Conservation (phyloP, 306 rosid species). For the barrel medic (Medicago truncatula) region MtrunA17r5.0-ANR NC_053042.1:3657001-3657500, state of each 20-base stretch:
- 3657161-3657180: not conserved
- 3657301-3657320: conserved; percentile 72
- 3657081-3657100: too few species aligned
- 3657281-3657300: conserved; percentile 13
- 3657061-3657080: too few species aligned
- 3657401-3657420: conserved; percentile 79
- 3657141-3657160: too few species aligned
- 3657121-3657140: too few species aligned
- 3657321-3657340: conserved; percentile 93
- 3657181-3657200: conserved; percentile 9
- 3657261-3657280: not conserved
- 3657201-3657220: not conserved
- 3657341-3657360: conserved; percentile 79
- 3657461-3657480: conserved; percentile 69
- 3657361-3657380: conserved; percentile 76
- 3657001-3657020: too few species aligned
- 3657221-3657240: not conserved
- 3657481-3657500: conserved; percentile 15
- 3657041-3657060: too few species aligned
- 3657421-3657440: conserved; percentile 71
- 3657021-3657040: too few species aligned
- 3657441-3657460: conserved; percentile 62
- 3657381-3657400: conserved; percentile 68
- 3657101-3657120: too few species aligned
- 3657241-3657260: not conserved